Conservation (phyloP, 805 yeast species). For the Saturnispora saitoi region DNA sequence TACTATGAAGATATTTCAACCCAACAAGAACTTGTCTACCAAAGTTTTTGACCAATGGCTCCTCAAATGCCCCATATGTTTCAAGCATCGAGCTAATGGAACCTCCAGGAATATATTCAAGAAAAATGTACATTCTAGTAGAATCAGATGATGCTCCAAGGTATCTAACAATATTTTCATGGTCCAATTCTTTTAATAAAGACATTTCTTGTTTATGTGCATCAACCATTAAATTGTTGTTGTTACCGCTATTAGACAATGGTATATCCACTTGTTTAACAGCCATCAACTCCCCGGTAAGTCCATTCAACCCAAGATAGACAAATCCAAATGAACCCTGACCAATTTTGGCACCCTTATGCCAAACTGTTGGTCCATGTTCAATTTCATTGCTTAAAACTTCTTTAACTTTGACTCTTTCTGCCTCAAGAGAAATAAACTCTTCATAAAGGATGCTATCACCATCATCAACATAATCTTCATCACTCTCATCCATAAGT, state of each 20-base stretch:
- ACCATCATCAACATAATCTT: constrained; percentile 18
- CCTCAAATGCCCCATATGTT: constrained; percentile 55
- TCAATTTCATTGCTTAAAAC: constrained; percentile 32
- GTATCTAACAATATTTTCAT: constrained; percentile 88
- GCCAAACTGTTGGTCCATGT: constrained; percentile 74
- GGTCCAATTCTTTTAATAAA: constrained; percentile 69
- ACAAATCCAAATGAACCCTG: constrained; percentile 94
- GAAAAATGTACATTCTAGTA: constrained; percentile 64
- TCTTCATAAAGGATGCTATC: constrained; percentile 25
- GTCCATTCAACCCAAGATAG: constrained; percentile 81
- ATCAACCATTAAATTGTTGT: constrained; percentile 48
- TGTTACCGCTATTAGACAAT: constrained; percentile 29
- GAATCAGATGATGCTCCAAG: constrained; percentile 79
- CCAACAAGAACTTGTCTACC: constrained; percentile 49
- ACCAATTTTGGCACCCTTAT: constrained; percentile 88
- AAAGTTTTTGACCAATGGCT: constrained; percentile 48
- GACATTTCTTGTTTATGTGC: constrained; percentile 79
- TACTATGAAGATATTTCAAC: constrained; percentile 45
- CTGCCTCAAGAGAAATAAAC: constrained; percentile 3
- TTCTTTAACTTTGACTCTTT: constrained; percentile 17
- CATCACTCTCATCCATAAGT: constrained; percentile 35
- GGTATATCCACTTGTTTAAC: constrained; percentile 80
- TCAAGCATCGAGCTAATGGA: constrained; percentile 45
- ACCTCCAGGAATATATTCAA: constrained; percentile 41
- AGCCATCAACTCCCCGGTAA: constrained; percentile 94